These are phyloP conservation scores for Vicia faba DNA, from an alignment of 306 rosid genomes.

Conservation along the genomic window DNA sequence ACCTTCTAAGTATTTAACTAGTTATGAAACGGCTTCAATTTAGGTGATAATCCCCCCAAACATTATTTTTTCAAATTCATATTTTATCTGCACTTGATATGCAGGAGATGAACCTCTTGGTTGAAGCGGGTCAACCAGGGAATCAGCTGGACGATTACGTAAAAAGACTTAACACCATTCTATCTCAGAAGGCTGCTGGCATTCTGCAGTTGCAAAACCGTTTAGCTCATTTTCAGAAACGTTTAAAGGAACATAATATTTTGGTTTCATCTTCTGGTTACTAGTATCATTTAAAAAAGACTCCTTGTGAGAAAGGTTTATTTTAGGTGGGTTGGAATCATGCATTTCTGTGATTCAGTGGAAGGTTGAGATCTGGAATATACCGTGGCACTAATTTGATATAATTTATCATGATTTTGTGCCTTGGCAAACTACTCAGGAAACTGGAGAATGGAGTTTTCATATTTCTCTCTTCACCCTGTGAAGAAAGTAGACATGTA, in stretches of 20 bases:
- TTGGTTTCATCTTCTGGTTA: conserved; percentile 74
- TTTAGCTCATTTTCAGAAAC: conserved; percentile 90
- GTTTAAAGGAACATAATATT: conserved; percentile 88
- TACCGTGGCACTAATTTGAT: conserved; percentile 31
- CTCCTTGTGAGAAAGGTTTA: conserved; percentile 29
- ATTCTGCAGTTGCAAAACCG: conserved; percentile 88
- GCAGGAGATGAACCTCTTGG: conserved; percentile 98
- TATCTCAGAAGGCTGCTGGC: conserved; percentile 97
- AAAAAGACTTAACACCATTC: conserved; percentile 76
- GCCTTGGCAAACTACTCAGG: conserved; percentile 36
- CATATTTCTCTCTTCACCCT: conserved; percentile 34
- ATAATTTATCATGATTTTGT: conserved; percentile 41
- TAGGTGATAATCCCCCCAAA: conserved; percentile 10
- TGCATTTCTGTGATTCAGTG: conserved; percentile 33
- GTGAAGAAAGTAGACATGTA: conserved; percentile 39
- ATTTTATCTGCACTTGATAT: conserved; percentile 31
- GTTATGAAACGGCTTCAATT: conserved; percentile 18
- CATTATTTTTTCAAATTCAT: conserved; percentile 22
- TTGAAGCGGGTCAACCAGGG: conserved; percentile 97
- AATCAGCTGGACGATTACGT: conserved; percentile 84
- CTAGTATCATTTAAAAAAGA: conserved; percentile 42
- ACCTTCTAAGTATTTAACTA: conserved; percentile 13
- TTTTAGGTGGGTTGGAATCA: conserved; percentile 31
- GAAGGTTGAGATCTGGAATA: conserved; percentile 33
- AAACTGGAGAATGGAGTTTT: conserved; percentile 37